Base-by-base conservation (phyloP, 805 yeast genomes). In the Candida peoriensis region DNA sequence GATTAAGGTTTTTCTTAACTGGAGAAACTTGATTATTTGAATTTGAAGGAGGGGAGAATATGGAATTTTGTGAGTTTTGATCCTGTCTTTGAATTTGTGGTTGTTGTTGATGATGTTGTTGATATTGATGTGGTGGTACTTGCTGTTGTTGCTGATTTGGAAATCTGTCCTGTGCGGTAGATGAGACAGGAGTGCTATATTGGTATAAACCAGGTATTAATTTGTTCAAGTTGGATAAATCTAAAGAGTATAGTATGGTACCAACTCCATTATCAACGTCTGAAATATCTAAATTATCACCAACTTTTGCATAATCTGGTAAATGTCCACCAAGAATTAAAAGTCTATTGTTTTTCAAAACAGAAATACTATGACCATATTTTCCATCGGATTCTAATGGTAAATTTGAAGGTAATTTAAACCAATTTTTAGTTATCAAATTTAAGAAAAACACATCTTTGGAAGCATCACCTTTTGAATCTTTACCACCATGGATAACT, bases 321-420 rank as follows among this genome's bases (percentile, higher is more conserved):
- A 78, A 73, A 58, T 87, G 95, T 39, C 98, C 97, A 28, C 98
- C 98, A 84, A 94, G 80, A 12, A 90, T 74, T 10, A 89, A 54
- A 23, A 90, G 52, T 58, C 80, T 84, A 50, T 85, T 76, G 41
- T 74, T 75, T 18, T 68, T 73, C 32, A 80, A 66, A 37, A 83
- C 58, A 1, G 97, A 78, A 61, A 90, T 64, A 7, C 95, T 77
- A 60, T 93, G 98, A 8, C 97, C 97, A 42, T 90, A 84, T 48
- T 97, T 75, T 11, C 93, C 77, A 29, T 89, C 84, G 1, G 96
- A 95, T 27, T 62, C 60, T 8, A 55, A 70, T 46, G 58, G 71
- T 56, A 63, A 58, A 27, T 64, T 63, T 2, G 43, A 20, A 4
- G 72, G 78, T 47, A 84, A 70, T 37, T 75, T 74, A 52, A 75